phyloP scores from a whole-genome alignment of 108 stramenopile species.

The Cylindrotheca closterium region DNA sequence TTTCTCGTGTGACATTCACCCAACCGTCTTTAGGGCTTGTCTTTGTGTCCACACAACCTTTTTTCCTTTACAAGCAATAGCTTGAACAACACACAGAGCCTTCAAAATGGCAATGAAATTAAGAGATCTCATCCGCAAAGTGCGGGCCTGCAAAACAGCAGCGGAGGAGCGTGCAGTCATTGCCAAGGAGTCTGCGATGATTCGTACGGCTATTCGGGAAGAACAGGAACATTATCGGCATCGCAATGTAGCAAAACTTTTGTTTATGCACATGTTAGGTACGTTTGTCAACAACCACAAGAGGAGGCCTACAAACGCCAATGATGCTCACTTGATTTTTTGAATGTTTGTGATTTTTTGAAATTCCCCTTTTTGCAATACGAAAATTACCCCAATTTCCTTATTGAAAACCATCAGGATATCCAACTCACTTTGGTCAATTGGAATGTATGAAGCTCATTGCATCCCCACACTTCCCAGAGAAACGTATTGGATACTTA shows the following conservation, averaged over 20 bases:
- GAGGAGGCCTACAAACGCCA: too few species aligned
- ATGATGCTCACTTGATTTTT: not conserved
- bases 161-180: constrained; percentile 99
- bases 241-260: constrained; percentile 97
- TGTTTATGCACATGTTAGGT: constrained; percentile 99
- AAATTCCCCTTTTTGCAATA: too few species aligned
- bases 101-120: constrained; percentile 93
- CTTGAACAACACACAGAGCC: too few species aligned
- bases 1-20: too few species aligned
- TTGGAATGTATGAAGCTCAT: constrained; percentile 99
- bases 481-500: constrained; percentile 97
- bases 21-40: too few species aligned
- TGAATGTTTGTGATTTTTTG: too few species aligned
- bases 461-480: constrained; percentile 96
- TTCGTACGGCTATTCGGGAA: constrained; percentile 98
- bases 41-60: too few species aligned
- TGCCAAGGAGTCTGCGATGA: constrained; percentile 97
- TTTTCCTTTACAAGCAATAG: too few species aligned
- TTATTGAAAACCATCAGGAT: constrained; percentile 54
- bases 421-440: constrained; percentile 99
- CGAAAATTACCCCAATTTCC: constrained; percentile 3
- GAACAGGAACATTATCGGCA: constrained; percentile 97
- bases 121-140: constrained; percentile 98
- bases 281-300: too few species aligned
- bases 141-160: constrained; percentile 99